These are phyloP conservation scores for Phaeosphaeria sp. DNA, from an alignment of 2,329 filamentous ascomycete species.

Conservation along the genomic window DNA sequence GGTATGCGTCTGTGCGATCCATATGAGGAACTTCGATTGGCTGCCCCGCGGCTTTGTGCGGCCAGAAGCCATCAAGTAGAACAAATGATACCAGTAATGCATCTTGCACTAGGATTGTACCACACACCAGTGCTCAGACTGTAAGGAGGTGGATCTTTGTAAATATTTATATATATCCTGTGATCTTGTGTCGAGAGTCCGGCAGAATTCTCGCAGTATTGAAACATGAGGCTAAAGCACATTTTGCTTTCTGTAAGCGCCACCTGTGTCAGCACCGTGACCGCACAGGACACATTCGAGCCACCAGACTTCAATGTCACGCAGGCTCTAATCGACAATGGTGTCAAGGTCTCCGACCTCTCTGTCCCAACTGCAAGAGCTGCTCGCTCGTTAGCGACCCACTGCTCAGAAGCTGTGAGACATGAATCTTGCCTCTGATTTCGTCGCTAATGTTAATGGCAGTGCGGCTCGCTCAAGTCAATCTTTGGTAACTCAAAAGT, in stretches of 20 bases:
- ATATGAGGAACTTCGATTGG: neutral
- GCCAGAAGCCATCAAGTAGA: neutral
- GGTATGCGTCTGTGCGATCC: neutral
- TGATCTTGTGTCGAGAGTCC: no score
- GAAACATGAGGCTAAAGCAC: neutral
- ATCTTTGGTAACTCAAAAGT: conserved; percentile 1
- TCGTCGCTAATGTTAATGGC: neutral
- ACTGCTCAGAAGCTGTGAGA: conserved; percentile 30
- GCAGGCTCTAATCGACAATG: conserved; percentile 21
- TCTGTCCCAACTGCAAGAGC: conserved; percentile 13
- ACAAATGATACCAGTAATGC: neutral
- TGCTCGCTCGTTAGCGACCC: conserved; percentile 6
- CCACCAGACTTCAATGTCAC: conserved; percentile 24
- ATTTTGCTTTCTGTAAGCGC: neutral
- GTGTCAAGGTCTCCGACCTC: conserved; percentile 21
- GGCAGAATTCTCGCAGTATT: neutral
- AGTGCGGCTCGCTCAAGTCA: neutral
- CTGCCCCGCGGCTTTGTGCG: neutral
- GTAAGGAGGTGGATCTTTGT: no score
- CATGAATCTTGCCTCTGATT: conserved; percentile 11
- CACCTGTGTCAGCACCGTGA: neutral
- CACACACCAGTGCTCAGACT: no score
- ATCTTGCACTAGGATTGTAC: neutral
- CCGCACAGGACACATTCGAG: conserved; percentile 14
- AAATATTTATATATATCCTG: no score